A percentile compares a stretch with the other conserved stretches of the same genome.
These are phyloP conservation scores for Punctularia strigosozonata DNA, from an alignment of 768 basidiomycete species.

Conservation along the genomic window DNA sequence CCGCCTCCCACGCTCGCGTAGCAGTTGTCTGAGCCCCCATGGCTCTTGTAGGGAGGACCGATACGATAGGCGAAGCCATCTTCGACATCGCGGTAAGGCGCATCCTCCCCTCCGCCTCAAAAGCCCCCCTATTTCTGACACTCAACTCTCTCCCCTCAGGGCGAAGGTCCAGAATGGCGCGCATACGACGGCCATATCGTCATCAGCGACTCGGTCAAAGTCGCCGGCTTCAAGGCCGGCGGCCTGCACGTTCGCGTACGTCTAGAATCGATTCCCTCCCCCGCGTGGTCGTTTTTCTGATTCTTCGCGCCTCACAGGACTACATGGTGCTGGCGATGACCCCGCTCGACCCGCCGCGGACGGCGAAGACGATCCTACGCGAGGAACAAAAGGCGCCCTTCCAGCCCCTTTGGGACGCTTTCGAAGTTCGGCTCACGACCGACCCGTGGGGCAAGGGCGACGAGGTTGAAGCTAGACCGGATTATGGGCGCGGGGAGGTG, in stretches of 20 bases:
- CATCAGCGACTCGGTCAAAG: constrained; percentile 33
- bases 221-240: constrained; percentile 54
- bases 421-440: constrained; percentile 57
- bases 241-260: constrained; percentile 54
- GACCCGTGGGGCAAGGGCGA: too few relatives aligned
- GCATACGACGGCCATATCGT: constrained; percentile 52
- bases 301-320: too few relatives aligned
- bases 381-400: constrained; percentile 48
- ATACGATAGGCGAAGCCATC: constrained; percentile 49
- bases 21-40: too few relatives aligned
- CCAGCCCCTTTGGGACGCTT: constrained; percentile 42
- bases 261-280: too few relatives aligned
- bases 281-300: too few relatives aligned
- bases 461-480: too few relatives aligned
- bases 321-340: constrained; percentile 49
- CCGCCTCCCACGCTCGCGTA: too few relatives aligned
- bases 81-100: constrained; percentile 52
- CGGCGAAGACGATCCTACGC: too few relatives aligned
- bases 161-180: constrained; percentile 53
- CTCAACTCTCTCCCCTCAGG: constrained; percentile 31
- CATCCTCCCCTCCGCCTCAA: too few relatives aligned
- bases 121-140: too few relatives aligned
- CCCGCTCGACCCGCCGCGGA: constrained; percentile 43
- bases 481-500: too few relatives aligned
- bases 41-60: constrained; percentile 60